phyloP scores from a whole-genome alignment of 441 rosid species.

The Daphne laureola region DNA sequence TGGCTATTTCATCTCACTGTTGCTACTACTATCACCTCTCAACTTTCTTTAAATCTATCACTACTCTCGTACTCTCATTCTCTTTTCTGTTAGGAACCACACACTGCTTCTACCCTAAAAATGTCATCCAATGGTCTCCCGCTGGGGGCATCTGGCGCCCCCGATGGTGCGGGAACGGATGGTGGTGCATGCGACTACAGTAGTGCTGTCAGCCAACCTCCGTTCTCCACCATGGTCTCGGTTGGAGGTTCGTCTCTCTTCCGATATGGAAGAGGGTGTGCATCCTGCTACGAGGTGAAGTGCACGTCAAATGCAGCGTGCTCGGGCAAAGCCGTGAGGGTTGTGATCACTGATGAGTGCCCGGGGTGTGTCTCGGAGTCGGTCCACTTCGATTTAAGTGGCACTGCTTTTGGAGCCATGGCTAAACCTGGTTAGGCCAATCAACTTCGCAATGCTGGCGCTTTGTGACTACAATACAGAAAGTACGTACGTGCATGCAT shows the following conservation, averaged over 20 bases:
- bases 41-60: not conserved
- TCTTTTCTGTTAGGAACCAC: conserved; percentile 19
- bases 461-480: conserved; percentile 28
- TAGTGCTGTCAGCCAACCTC: conserved; percentile 24
- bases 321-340: conserved; percentile 26
- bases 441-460: conserved; percentile 27
- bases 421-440: conserved; percentile 26
- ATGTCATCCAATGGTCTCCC: conserved; percentile 40
- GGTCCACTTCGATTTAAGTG: conserved; percentile 37
- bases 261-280: conserved; percentile 37
- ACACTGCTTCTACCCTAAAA: conserved; percentile 40
- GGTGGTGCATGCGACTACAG: conserved; percentile 61
- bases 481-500: conserved; percentile 16
- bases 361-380: conserved; percentile 26
- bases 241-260: conserved; percentile 39
- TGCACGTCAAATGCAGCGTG: conserved; percentile 28
- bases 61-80: conserved; percentile 11
- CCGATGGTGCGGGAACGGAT: conserved; percentile 53
- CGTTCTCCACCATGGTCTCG: conserved; percentile 30
- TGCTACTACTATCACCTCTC: not conserved
- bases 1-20: not conserved
- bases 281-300: conserved; percentile 43
- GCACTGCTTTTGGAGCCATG: conserved; percentile 38
- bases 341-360: conserved; percentile 34
- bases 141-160: conserved; percentile 67